Base-by-base conservation (phyloP, 2,329 filamentous ascomycete genomes). In the Hymenoscyphus scutula region DNA sequence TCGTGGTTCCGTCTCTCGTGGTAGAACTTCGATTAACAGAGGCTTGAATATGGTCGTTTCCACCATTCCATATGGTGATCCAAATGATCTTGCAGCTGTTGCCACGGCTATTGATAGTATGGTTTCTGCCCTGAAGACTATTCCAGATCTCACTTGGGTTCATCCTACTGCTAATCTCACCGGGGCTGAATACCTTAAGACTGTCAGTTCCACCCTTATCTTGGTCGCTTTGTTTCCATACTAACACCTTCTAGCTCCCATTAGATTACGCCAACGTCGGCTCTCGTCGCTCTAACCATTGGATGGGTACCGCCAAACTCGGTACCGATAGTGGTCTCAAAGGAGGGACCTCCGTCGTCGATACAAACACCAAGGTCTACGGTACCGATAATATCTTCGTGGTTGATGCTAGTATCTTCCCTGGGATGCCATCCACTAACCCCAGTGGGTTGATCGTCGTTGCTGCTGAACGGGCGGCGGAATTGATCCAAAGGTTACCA, bases 351-450 rank as follows among this genome's bases (percentile, higher is more conserved):
- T 77, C 84, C 1, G 87, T 89, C 2, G 86, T 89, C 1, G 87
- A 89, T 67, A 72, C 79, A 11, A 78, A 89, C 74, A 83, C 85
- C 62, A 84, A 82, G 74, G 85, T 89, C 5, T 89, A 84, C 69
- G 87, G 86, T 41, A 89, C 84, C 0, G 84, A 89, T 69, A 89
- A 89, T 74, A 77, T 89, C 53, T 89, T 86, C 69, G 83, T 89
- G 15, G 84, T 90, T 3, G 87, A 90, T 69, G 87, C 84, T 0
- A 84, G 82, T 64, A 86, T 90, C 70, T 88, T 89, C 76, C 87
- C 88, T 0, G 88, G 88, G 65, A 83, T 89, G 68, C 81, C 86
- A 2, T 86, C 86, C 0, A 85, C 86, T 19, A 91, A 91, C 75
- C 89, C 88, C 1, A 83, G 84, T 56, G 82, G 85, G 1, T 82